These are phyloP conservation scores for Starmerella apicola DNA, from an alignment of 805 yeast genomes.

Conservation along the genomic window DNA sequence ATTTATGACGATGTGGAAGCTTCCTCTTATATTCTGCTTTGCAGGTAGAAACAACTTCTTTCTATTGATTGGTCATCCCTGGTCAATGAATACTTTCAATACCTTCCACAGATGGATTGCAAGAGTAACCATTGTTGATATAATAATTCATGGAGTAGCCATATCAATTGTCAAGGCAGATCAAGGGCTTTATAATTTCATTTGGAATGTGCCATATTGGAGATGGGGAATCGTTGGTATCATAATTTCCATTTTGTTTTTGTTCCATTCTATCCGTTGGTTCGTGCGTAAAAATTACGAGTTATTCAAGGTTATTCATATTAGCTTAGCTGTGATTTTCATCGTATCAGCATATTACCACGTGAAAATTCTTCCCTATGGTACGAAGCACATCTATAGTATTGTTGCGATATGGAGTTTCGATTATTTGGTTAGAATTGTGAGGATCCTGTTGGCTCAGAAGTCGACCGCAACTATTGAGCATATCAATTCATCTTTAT, in stretches of 20 bases:
- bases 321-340: constrained; percentile 42
- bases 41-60: constrained; percentile 62
- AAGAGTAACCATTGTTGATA: constrained; percentile 37
- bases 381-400: constrained; percentile 11
- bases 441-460: constrained; percentile 46
- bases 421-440: constrained; percentile 47
- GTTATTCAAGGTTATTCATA: constrained; percentile 43
- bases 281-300: constrained; percentile 48
- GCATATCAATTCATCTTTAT: constrained; percentile 24
- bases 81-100: constrained; percentile 34
- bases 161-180: constrained; percentile 26
- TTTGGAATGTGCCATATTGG: constrained; percentile 20
- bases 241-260: constrained; percentile 31
- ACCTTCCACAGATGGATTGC: constrained; percentile 55
- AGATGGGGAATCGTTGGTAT: constrained; percentile 34
- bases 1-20: constrained; percentile 21
- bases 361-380: constrained; percentile 13
- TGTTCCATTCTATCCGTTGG: constrained; percentile 38
- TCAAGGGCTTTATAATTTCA: constrained; percentile 20
- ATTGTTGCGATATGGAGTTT: constrained; percentile 52
- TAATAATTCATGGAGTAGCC: constrained; percentile 44
- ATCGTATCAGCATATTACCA: constrained; percentile 52
- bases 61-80: constrained; percentile 34
- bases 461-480: constrained; percentile 18
- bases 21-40: constrained; percentile 42